phyloP scores from a whole-genome alignment of 306 rosid species.

The Comarum palustre region DNA sequence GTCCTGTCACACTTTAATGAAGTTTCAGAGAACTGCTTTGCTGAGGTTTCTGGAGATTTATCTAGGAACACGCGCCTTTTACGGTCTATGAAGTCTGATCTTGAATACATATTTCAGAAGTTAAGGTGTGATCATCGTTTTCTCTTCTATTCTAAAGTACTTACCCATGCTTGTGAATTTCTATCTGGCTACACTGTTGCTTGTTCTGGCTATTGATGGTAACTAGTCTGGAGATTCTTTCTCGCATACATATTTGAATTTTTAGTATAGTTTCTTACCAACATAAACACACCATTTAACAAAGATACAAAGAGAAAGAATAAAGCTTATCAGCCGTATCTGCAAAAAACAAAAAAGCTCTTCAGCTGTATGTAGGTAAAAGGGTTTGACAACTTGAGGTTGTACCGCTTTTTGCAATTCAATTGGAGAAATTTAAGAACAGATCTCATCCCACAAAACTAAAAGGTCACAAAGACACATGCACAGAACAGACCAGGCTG shows the following conservation, averaged over 20 bases:
- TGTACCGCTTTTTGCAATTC: background rate
- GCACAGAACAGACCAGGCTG: background rate
- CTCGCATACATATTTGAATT: background rate
- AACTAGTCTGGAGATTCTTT: background rate
- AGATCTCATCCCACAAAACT: background rate
- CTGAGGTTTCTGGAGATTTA: slow-evolving; percentile 72
- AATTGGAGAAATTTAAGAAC: background rate
- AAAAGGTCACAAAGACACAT: background rate
- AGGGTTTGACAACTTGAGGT: background rate
- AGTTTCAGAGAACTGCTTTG: slow-evolving; percentile 66
- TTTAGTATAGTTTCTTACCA: background rate
- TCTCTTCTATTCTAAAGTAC: background rate
- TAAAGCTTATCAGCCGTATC: background rate
- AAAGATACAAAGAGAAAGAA: background rate
- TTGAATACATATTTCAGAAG: slow-evolving; percentile 84
- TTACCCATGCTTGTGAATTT: background rate
- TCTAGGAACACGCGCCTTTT: slow-evolving; percentile 55
- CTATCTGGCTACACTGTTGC: background rate
- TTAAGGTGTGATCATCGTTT: slow-evolving; percentile 46
- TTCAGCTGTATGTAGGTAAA: background rate
- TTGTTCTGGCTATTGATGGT: background rate
- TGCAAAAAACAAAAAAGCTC: no score
- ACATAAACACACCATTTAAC: background rate
- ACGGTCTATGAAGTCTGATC: slow-evolving; percentile 78
- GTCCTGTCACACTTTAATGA: slow-evolving; percentile 85